Base-by-base conservation (phyloP, 306 rosid genomes). In the Corylus avellana region DNA sequence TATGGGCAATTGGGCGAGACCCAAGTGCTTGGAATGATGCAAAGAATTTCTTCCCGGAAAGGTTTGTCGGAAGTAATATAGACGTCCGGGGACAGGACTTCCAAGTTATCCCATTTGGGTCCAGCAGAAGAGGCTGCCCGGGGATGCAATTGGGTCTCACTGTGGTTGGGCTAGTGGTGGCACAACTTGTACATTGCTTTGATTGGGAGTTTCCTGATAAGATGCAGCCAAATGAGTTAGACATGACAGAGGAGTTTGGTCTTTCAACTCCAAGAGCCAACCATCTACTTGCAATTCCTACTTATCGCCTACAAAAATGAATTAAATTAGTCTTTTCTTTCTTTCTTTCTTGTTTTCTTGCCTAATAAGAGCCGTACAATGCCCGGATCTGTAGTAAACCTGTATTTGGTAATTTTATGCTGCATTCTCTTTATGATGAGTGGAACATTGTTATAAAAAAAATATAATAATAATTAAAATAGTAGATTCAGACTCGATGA, bases 131-230 rank as follows among this genome's bases (percentile, higher is more conserved):
- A 79, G 70, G 84, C 13, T 87, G 90, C 12, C 84, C 86, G 1
- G 89, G 88, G 20, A 44, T 87, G 39, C 79, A 87, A 13, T 55
- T 89, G 53, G 92, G 89, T 8, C 66, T 89, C 1, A 58, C 25
- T 17, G 67, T 79, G 7, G 78, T 70, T 7, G 64, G 46, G 51
- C 35, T 76, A 27, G 42, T 85, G 32, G 8, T 89, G 3, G 89
- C 89, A 3, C 92, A 87, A 22, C 73, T 85, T 0, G 81, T 87
- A 51, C 88, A 86, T 4, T 84, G 80, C 69, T 87, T 87, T 71
- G 47, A 63, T 55, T 89, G 89, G 89, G 55, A 87, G 25, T 91
- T 89, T 4, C 54, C 73, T 18, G 7, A 69, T 20, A 39, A 20
- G 3, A 44, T 10, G 47, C 17, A 25, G 35, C 81, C 64, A 17